phyloP scores from a whole-genome alignment of 1,284 basidiomycete genomes.

The Sparassis latifolia region DNA sequence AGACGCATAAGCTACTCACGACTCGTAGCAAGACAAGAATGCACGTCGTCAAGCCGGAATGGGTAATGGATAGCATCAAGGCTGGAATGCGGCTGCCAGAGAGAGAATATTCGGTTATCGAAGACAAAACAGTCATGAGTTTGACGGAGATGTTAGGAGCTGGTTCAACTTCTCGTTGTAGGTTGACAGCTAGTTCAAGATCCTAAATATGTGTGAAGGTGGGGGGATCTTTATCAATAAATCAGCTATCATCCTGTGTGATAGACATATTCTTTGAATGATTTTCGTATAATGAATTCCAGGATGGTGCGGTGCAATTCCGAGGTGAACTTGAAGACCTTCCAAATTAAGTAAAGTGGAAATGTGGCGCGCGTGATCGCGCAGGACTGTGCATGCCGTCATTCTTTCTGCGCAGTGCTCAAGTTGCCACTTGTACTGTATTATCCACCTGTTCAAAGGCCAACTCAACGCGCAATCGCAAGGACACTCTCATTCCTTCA shows the following conservation, averaged over 20 bases:
- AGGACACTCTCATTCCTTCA: not conserved
- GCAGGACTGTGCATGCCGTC: too few relatives aligned
- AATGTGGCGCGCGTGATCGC: too few relatives aligned
- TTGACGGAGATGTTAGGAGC: constrained; percentile 21
- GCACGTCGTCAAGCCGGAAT: constrained; percentile 64
- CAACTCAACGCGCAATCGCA: too few relatives aligned
- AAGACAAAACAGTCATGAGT: constrained; percentile 25
- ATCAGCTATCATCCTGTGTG: too few relatives aligned
- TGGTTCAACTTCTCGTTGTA: not conserved
- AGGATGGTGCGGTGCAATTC: too few relatives aligned
- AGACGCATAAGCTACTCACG: constrained; percentile 54
- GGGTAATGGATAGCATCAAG: constrained; percentile 60
- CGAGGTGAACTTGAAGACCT: too few relatives aligned
- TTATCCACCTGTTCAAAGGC: not conserved
- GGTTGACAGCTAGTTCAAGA: not conserved
- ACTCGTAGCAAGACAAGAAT: constrained; percentile 37
- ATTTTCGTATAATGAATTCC: too few relatives aligned
- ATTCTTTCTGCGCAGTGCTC: not conserved
- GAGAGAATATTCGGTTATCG: constrained; percentile 44
- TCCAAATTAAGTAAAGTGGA: too few relatives aligned
- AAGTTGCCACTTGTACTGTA: not conserved
- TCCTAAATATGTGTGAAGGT: too few relatives aligned
- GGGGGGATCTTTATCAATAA: too few relatives aligned
- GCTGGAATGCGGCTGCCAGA: constrained; percentile 52
- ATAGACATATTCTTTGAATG: too few relatives aligned